phyloP scores from a whole-genome alignment of 139 green algal genomes.

The Tetradesmus obliquus region DNA sequence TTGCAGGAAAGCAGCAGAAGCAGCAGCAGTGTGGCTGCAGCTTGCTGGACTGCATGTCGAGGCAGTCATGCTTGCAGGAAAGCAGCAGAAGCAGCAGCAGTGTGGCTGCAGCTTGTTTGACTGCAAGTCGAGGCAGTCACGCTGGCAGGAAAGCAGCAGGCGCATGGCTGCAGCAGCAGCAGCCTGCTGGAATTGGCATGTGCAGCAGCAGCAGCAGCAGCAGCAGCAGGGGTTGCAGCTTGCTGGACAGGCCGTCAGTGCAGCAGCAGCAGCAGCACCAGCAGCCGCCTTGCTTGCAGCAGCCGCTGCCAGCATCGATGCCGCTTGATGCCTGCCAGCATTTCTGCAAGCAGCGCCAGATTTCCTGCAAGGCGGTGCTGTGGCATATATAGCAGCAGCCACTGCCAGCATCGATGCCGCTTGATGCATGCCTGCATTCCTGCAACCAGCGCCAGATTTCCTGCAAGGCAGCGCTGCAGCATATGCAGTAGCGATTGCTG shows the following conservation, averaged over 20 bases:
- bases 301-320: too few species aligned
- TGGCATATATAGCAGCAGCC: too few species aligned
- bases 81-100: neutral
- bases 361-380: too few species aligned
- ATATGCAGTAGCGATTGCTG: too few species aligned
- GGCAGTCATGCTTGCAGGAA: too few species aligned
- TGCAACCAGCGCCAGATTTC: too few species aligned
- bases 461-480: too few species aligned
- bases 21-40: neutral
- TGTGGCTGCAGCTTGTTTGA: neutral
- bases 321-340: too few species aligned
- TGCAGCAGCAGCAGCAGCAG: neutral
- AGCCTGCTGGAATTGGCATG: neutral
- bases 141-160: neutral
- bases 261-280: constrained; percentile 12
- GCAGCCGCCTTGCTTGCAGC: neutral
- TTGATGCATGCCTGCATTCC: too few species aligned
- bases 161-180: neutral
- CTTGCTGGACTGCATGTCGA: neutral
- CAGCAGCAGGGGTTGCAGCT: too few species aligned
- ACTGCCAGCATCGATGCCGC: too few species aligned
- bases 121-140: neutral
- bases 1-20: neutral
- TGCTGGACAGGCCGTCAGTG: neutral
- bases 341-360: too few species aligned